Percentiles rank a stretch among this genome's conserved stretches.
These are phyloP conservation scores for Monilinia fructigena DNA, from an alignment of 2,329 filamentous ascomycete genomes.

Conservation along the genomic window DNA sequence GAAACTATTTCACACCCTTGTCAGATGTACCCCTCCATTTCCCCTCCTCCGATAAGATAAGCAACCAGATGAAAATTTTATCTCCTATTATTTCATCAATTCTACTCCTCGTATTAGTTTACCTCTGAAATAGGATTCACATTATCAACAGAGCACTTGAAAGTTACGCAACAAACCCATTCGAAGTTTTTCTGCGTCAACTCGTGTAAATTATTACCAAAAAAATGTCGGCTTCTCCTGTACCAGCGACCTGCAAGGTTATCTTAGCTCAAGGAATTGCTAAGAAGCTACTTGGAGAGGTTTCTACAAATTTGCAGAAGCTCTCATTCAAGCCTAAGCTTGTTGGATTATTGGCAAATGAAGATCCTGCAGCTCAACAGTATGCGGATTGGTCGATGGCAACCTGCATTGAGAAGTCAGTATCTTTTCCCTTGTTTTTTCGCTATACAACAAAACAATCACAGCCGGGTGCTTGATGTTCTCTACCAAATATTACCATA, in stretches of 20 bases:
- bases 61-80: slow-evolving; percentile 14
- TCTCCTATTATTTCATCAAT: background rate
- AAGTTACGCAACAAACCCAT: background rate
- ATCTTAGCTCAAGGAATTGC: slow-evolving; percentile 85
- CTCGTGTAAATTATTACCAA: background rate
- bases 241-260: slow-evolving; percentile 74
- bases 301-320: slow-evolving; percentile 70
- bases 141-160: background rate
- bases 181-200: background rate
- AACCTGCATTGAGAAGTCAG: slow-evolving; percentile 94
- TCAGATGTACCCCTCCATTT: slow-evolving; percentile 11
- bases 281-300: slow-evolving; percentile 75
- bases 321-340: slow-evolving; percentile 74
- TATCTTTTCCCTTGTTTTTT: background rate
- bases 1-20: background rate
- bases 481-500: background rate
- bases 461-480: background rate
- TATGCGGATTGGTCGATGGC: slow-evolving; percentile 98
- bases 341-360: slow-evolving; percentile 88
- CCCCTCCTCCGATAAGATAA: slow-evolving; percentile 19
- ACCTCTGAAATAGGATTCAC: background rate
- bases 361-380: slow-evolving; percentile 84
- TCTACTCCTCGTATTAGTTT: slow-evolving; percentile 5
- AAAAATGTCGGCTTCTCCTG: slow-evolving; percentile 26
- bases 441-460: background rate